Evolutionary conservation across 306 rosid genomes (phyloP).

Genomic region (Cercis canadensis): DNA sequence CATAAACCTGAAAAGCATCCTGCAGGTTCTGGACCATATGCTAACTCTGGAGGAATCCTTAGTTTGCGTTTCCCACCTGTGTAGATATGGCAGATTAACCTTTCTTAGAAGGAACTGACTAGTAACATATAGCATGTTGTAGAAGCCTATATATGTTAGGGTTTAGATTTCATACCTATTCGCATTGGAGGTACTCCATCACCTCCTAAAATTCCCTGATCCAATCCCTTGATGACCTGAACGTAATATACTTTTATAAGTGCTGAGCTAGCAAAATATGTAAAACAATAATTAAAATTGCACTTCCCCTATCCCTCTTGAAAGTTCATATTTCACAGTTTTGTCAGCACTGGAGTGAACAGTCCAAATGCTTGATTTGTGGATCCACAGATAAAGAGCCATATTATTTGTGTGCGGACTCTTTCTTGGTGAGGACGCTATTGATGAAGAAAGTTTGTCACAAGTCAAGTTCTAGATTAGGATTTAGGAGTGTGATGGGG

Average conservation of each 20-base stretch:
- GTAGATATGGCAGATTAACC: constrained; percentile 25
- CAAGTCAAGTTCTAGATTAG: too few species aligned
- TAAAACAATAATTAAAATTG: not conserved
- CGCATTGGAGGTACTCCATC: constrained; percentile 98
- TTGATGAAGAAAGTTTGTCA: too few species aligned
- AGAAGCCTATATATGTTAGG: not conserved
- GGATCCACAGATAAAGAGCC: not conserved
- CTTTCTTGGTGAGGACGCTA: not conserved
- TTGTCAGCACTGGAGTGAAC: not conserved
- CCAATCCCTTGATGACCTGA: constrained; percentile 83
- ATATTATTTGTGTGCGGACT: not conserved
- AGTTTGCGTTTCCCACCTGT: constrained; percentile 92
- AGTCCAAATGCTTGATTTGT: not conserved
- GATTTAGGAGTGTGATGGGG: too few species aligned
- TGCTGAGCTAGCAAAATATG: constrained; percentile 17
- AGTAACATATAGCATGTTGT: constrained; percentile 14
- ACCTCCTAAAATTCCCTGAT: constrained; percentile 94
- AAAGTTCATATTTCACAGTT: not conserved
- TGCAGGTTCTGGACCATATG: constrained; percentile 98
- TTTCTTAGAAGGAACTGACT: constrained; percentile 8
- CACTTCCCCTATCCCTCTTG: not conserved
- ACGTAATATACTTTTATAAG: constrained; percentile 11
- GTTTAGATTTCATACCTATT: constrained; percentile 59
- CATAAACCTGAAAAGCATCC: constrained; percentile 90
- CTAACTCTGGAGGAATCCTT: constrained; percentile 81